These are phyloP conservation scores for Pleoardoris graminearum DNA, from an alignment of 2,329 filamentous ascomycete species.

Conservation along the genomic window DNA sequence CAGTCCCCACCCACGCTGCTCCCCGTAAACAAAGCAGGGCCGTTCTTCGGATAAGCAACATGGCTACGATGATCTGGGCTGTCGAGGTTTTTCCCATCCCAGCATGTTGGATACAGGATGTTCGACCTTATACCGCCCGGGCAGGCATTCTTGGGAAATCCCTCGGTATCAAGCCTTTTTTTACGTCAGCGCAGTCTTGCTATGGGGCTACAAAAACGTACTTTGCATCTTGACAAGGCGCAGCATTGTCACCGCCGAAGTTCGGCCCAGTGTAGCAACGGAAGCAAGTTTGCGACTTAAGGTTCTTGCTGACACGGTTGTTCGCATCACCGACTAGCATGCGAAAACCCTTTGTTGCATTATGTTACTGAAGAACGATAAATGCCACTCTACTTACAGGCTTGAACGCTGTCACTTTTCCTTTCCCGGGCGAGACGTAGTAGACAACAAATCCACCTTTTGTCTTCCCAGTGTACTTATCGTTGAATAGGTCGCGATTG, in stretches of 20 bases:
- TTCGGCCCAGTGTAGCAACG: conserved; percentile 53
- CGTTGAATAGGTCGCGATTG: conserved; percentile 41
- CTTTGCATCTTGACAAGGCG: conserved; percentile 25
- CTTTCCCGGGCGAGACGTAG: conserved; percentile 50
- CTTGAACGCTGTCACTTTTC: conserved; percentile 51
- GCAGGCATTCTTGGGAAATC: conserved; percentile 16
- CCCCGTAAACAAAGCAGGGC: conserved; percentile 27
- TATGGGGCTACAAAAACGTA: too few relatives aligned
- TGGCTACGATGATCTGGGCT: conserved; percentile 58
- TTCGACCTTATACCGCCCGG: conserved; percentile 27
- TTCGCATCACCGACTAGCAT: conserved; percentile 49
- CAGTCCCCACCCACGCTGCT: conserved; percentile 42
- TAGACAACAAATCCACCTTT: conserved; percentile 53
- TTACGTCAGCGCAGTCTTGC: neutral
- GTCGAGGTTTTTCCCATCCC: conserved; percentile 55
- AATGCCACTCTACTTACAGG: conserved; percentile 19
- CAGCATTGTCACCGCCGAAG: conserved; percentile 48
- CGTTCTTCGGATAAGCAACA: conserved; percentile 48
- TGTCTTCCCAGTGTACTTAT: conserved; percentile 36
- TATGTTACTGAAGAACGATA: too few relatives aligned
- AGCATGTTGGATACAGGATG: conserved; percentile 28
- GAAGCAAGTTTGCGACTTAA: conserved; percentile 48
- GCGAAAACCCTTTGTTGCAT: conserved; percentile 6
- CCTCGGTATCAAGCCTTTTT: conserved; percentile 18
- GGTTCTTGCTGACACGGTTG: conserved; percentile 17